Evolutionary conservation across 768 basidiomycete genomes (phyloP).

Genomic region (Naganishia vaughanmartiniae): DNA sequence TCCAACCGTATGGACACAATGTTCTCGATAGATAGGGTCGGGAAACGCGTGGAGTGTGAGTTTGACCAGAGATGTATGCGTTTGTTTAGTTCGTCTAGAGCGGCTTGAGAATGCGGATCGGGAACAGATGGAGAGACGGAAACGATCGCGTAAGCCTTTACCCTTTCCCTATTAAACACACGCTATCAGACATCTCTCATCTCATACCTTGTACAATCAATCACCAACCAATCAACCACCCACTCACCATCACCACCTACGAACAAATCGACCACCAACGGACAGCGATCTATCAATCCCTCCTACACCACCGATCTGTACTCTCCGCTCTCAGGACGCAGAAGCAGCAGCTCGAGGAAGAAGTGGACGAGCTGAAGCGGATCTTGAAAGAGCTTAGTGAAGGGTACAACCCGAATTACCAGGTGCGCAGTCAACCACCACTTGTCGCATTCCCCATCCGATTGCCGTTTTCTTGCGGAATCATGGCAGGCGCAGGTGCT

Average conservation of each 20-base stretch:
- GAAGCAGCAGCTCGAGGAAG: conserved; percentile 68
- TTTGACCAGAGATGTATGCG: too few relatives aligned
- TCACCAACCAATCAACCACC: too few relatives aligned
- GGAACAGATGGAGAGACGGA: conserved; percentile 77
- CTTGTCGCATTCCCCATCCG: too few relatives aligned
- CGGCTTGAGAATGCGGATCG: conserved; percentile 73
- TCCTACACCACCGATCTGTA: conserved; percentile 69
- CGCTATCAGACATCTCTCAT: too few relatives aligned
- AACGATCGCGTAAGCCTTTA: conserved; percentile 70
- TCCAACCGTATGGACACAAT: background rate
- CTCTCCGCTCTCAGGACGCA: conserved; percentile 74
- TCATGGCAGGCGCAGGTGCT: too few relatives aligned
- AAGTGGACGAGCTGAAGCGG: conserved; percentile 73
- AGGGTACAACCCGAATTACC: conserved; percentile 96
- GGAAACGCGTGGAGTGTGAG: too few relatives aligned
- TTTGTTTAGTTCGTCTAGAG: conserved; percentile 66
- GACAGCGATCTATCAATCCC: conserved; percentile 74
- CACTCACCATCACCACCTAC: background rate
- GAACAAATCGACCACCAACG: background rate
- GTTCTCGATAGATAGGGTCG: too few relatives aligned
- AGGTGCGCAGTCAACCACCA: conserved; percentile 52
- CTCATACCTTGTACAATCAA: too few relatives aligned
- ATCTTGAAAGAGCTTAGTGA: conserved; percentile 76
- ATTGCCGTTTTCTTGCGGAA: too few relatives aligned
- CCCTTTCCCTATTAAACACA: background rate